A percentile compares a stretch with the other conserved stretches of the same genome.
phyloP scores from a whole-genome alignment of 2,329 filamentous ascomycete genomes.

The Penicillium verrucosum region DNA sequence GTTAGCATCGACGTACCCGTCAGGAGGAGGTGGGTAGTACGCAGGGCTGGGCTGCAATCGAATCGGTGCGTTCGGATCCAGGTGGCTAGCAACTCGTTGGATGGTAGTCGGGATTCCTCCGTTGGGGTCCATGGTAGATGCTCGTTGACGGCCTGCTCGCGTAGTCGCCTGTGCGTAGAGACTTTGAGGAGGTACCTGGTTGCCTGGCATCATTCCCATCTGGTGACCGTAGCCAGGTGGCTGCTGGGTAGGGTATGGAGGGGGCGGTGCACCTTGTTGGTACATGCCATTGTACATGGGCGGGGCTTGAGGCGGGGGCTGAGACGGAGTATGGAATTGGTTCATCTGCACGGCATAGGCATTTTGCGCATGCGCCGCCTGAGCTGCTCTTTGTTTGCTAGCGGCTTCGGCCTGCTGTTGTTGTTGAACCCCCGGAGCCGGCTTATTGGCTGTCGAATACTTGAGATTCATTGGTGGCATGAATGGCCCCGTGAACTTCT shows the following conservation, averaged over 20 bases:
- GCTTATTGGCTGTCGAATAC: conserved; percentile 76
- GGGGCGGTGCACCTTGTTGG: conserved; percentile 70
- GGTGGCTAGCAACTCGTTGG: conserved; percentile 90
- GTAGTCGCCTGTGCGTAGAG: conserved; percentile 72
- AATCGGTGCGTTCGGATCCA: conserved; percentile 92
- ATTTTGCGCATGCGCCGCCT: conserved; percentile 64
- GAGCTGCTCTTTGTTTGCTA: conserved; percentile 79
- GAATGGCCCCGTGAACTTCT: conserved; percentile 94
- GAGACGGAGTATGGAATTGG: conserved; percentile 50
- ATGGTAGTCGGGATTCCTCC: conserved; percentile 88
- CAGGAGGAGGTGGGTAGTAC: conserved; percentile 90
- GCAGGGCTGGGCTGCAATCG: conserved; percentile 91
- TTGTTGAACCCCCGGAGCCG: conserved; percentile 89
- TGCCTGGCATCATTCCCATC: conserved; percentile 67
- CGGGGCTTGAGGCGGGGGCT: conserved; percentile 46
- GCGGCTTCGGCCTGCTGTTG: conserved; percentile 92
- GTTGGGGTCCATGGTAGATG: conserved; percentile 94
- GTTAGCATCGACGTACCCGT: conserved; percentile 69
- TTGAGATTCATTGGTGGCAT: conserved; percentile 97
- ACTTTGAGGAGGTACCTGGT: conserved; percentile 69
- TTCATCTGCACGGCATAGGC: conserved; percentile 66
- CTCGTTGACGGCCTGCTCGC: conserved; percentile 76
- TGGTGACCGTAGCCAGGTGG: conserved; percentile 66
- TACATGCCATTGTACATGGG: conserved; percentile 79
- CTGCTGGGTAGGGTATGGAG: conserved; percentile 75